Evolutionary conservation across 495 filamentous ascomycete genomes (phyloP).

Genomic region (Penicillium manginii): DNA sequence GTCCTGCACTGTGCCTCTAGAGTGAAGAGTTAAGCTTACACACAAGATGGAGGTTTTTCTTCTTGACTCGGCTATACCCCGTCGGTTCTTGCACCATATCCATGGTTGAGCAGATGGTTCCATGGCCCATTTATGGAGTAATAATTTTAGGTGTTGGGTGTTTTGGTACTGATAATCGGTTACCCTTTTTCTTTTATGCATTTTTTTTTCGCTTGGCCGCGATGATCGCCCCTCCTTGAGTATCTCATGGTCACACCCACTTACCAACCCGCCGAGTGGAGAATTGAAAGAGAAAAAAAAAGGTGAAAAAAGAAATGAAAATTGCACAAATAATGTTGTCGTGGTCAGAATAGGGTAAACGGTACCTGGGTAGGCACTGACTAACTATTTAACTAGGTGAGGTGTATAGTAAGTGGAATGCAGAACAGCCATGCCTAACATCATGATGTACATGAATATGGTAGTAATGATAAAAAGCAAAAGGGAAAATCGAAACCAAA

Average conservation of each 20-base stretch:
- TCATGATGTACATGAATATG: too few species aligned
- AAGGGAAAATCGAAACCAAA: too few species aligned
- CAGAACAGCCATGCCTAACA: too few species aligned
- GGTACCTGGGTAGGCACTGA: too few species aligned
- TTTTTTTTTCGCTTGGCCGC: conserved; percentile 26
- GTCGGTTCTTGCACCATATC: conserved; percentile 15
- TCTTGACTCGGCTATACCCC: conserved; percentile 26
- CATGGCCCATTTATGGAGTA: conserved; percentile 3
- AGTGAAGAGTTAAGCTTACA: conserved; percentile 19
- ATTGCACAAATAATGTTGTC: background rate
- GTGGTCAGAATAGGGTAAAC: background rate
- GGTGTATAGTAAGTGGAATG: background rate
- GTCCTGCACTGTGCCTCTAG: too few species aligned
- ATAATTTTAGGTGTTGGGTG: background rate
- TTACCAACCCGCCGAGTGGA: conserved; percentile 22
- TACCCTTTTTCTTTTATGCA: conserved; percentile 2
- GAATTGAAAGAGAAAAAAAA: conserved; percentile 23
- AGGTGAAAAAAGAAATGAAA: background rate
- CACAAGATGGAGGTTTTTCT: conserved; percentile 2
- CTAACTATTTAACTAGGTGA: too few species aligned
- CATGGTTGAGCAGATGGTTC: conserved; percentile 23
- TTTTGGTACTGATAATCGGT: conserved; percentile 5
- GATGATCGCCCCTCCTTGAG: conserved; percentile 35
- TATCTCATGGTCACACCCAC: conserved; percentile 27
- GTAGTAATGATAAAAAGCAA: too few species aligned